Evolutionary conservation across 169 alveolate genomes (phyloP), one percentile per base, ranked within the genome.

Genomic region (Condylostoma magnum): DNA sequence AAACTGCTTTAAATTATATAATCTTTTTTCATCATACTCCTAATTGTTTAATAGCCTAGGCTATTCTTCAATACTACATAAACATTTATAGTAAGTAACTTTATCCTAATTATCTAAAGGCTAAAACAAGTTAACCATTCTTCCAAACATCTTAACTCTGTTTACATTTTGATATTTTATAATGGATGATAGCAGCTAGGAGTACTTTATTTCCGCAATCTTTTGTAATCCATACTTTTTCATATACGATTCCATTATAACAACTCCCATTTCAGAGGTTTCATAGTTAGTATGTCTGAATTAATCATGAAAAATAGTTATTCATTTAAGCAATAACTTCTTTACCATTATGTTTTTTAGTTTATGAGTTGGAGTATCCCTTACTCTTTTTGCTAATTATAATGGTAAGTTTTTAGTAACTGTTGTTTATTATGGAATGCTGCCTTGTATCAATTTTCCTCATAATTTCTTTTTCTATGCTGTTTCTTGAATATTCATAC

Each of bases 141-240:
- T 33, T 58, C 71, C 71, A 58, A 58, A 58, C 0, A 37, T n/a
- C 12, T 38, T 37, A 18, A 58, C 71, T 2, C 55, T 33, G 1
- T 8, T 33, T 6, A 37, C 41, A 25, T 33, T 33, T 25, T 38
- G 18, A 38, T 58, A 38, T 38, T 58, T 58, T 18, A 58, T 38
- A 38, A 51, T 37, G n/a, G 56, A 22, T 12, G 55, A 33, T 18
- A 58, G 30, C 12, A 58, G 12, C 18, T 58, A 54, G 10, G 34
- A 37, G 30, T 37, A 58, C 18, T 41, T 33, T 18, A 37, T 33
- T 38, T 33, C 36, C 6, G 71, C 71, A 1, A 41, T 41, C 31
- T 58, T 58, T 38, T 58, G 34, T 54, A 58, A 37, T 8, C 20
- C 37, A 27, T 37, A 58, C 25, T 58, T 58, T 37, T 58, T 55